Evolutionary conservation across 345 rosid species (phyloP).

Genomic region (Hibiscus syriacus): DNA sequence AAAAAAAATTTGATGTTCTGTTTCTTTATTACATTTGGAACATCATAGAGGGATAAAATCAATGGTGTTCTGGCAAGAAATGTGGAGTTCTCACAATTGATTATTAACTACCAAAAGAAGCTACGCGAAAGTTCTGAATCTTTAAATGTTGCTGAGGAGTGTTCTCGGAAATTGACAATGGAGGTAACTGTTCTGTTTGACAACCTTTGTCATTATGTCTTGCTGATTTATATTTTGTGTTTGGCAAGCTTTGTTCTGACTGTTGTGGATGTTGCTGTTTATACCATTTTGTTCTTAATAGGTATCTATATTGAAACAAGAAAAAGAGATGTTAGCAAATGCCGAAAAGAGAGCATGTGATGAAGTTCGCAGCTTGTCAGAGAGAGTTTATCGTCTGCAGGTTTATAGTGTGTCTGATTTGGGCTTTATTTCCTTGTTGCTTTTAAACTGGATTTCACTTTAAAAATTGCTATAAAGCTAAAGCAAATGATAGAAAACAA

Average conservation of each 20-base stretch:
- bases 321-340: conserved; percentile 68
- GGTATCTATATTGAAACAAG: conserved; percentile 69
- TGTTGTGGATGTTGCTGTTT: conserved; percentile 12
- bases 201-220: neutral
- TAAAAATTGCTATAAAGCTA: neutral
- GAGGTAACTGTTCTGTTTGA: conserved; percentile 44
- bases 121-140: conserved; percentile 74
- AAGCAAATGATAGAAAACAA: neutral
- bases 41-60: conserved; percentile 56
- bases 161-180: conserved; percentile 63
- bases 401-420: conserved; percentile 25
- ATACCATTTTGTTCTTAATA: conserved; percentile 19
- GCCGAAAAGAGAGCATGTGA: conserved; percentile 87
- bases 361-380: conserved; percentile 79
- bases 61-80: conserved; percentile 64
- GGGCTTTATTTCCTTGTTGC: neutral
- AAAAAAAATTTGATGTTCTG: conserved; percentile 6
- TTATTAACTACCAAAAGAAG: conserved; percentile 71
- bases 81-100: conserved; percentile 78
- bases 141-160: conserved; percentile 66
- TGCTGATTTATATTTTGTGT: conserved; percentile 2
- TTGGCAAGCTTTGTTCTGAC: conserved; percentile 1
- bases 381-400: conserved; percentile 80
- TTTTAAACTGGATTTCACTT: neutral
- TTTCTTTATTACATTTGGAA: conserved; percentile 14